Evolutionary conservation across 257 asterid genomes (phyloP), one percentile per base, ranked within the genome.

Genomic region (Rhazya stricta): DNA sequence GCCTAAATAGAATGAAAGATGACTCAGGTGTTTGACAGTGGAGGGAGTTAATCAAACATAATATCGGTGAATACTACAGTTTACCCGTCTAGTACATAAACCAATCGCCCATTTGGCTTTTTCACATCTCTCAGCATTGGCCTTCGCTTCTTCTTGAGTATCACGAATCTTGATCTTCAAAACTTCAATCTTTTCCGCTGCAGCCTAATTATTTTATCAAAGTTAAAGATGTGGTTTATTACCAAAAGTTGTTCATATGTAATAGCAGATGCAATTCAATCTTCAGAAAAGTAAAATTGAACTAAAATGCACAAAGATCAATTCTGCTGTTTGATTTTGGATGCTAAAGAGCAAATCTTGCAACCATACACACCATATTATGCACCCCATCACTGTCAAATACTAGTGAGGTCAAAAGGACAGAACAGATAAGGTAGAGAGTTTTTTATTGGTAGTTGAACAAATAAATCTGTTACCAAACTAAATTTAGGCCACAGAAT

Each of bases 31-130:
- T 53, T 66, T 53, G 53, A 37, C 48, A 46, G 11, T 43, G 37
- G 34, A 21, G 12, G 12, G 29, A 19, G 16, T 23, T 9, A 53
- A 34, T 42, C 72, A 71, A 67, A 25, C 36, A 30, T 43, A 29
- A 75, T 15, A 12, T 1, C 25, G 6, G 9, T 43, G 58, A 45
- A 74, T 48, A 61, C 32, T 11, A 43, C 13, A 34, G 15, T 68
- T 84, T 85, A 91, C 97, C 90, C 82, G 79, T 39, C 67, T 79
- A 37, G 76, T 83, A 71, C 93, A 86, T 32, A 89, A 53, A 37
- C 75, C 77, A 74, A 83, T 83, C 9, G 87, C 89, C 89, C 93
- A 78, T 78, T 81, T 75, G 1, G 96, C 91, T 56, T 84, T 91
- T 68, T 77, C 77, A 30, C 78, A 79, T 80, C 89, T 81, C 78